phyloP scores from a whole-genome alignment of 768 basidiomycete species.

The Pilatotrama ljubarskyi region DNA sequence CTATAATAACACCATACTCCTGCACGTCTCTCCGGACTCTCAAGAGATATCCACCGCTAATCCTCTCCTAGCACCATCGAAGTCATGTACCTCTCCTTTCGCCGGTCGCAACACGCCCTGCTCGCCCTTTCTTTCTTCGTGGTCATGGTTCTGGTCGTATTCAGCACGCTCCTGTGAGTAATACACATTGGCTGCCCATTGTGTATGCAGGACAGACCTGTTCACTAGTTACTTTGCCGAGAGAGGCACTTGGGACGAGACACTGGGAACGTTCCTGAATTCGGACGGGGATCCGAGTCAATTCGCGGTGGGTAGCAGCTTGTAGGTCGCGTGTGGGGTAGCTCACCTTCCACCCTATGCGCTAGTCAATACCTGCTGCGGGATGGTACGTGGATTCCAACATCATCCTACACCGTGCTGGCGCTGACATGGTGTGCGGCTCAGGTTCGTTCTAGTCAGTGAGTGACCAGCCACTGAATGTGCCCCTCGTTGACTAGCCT shows the following conservation, averaged over 20 bases:
- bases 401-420: constrained; percentile 14
- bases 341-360: background rate
- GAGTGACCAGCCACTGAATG: constrained; percentile 36
- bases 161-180: constrained; percentile 78
- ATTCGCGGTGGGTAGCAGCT: constrained; percentile 55
- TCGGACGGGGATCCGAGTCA: constrained; percentile 81
- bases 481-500: background rate
- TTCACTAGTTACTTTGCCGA: constrained; percentile 78
- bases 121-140: constrained; percentile 89
- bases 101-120: constrained; percentile 83
- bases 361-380: constrained; percentile 67
- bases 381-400: constrained; percentile 59
- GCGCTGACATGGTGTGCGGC: background rate
- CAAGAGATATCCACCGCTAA: background rate
- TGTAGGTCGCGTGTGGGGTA: background rate
- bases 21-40: constrained; percentile 36
- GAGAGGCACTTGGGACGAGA: constrained; percentile 85
- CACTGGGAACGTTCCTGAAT: constrained; percentile 78
- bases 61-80: constrained; percentile 65
- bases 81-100: constrained; percentile 89
- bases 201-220: background rate
- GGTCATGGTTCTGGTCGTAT: constrained; percentile 81
- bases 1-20: constrained; percentile 77
- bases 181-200: background rate
- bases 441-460: constrained; percentile 78